phyloP scores from a whole-genome alignment of 2,329 filamentous ascomycete genomes.

The Pseudocercospora pini-densiflorae region DNA sequence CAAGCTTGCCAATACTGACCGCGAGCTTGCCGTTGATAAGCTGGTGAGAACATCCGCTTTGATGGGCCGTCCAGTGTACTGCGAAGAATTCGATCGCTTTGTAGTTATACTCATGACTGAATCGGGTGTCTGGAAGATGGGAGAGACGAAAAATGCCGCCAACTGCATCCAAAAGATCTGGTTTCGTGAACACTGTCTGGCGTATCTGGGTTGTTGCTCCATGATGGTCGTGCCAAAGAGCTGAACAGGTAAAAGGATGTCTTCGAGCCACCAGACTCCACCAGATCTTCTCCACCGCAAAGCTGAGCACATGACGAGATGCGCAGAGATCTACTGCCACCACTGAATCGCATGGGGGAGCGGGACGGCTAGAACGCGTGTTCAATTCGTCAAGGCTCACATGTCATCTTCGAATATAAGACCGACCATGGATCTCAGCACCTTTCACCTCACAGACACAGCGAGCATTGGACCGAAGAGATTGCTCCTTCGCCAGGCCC shows the following conservation, averaged over 20 bases:
- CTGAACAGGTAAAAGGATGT: neutral
- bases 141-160: no score
- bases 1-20: no score
- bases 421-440: neutral
- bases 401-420: neutral
- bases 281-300: no score
- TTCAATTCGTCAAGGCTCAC: neutral
- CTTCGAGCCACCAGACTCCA: neutral
- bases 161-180: no score
- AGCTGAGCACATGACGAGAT: neutral
- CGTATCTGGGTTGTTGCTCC: no score
- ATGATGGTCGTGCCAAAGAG: neutral
- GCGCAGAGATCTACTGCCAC: neutral
- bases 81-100: no score
- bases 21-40: no score
- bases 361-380: neutral
- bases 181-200: no score
- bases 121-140: no score
- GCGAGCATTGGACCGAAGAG: neutral
- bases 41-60: no score
- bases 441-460: neutral
- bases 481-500: neutral
- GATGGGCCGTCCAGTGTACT: no score
- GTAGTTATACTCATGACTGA: no score
- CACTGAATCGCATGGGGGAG: neutral